Evolutionary conservation across 805 yeast genomes (phyloP), one percentile per base, ranked within the genome.

Genomic region (Candida qinlingensis): DNA sequence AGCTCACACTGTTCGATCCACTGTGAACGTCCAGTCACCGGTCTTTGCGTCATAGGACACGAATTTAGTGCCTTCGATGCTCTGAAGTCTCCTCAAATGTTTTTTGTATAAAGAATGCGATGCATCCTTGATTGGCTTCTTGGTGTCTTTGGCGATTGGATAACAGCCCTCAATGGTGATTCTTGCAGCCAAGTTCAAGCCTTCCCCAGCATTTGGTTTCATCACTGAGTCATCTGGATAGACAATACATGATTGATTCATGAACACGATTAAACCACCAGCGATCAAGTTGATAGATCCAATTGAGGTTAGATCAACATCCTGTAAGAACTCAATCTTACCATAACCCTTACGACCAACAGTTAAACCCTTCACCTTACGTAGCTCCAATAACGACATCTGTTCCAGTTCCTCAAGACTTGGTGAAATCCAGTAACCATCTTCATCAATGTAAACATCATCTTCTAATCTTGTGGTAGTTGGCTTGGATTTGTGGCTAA

Each of bases 391-490:
- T 37, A 87, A 71, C 0, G 88, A 65, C 75, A 79, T 73, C 13
- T 72, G 66, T 47, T 77, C 74, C 45, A 94, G 69, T 43, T 81
- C 81, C 5, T 81, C 77, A 37, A 84, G 60, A 3, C 89, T 72
- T 13, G 99, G 99, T 6, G 87, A 79, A 46, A 83, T 84, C 87
- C 94, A 94, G 68, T 91, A 94, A 6, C 91, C 96, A 43, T 85
- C 79, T 11, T 81, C 82, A 45, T 84, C 61, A 30, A 54, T 50
- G 30, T 45, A 37, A n/a, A 45, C 48, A 12, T 41, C 47, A 40
- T 50, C 50, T 13, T 52, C 55, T 26, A 42, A 36, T 13, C 49
- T 40, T 7, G 48, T 45, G 6, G 42, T 11, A n/a, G 27, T 37
- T 41, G 11, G 44, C 34, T 6, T 31, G 8, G 34, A 11, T 31